A percentile compares a stretch with the other conserved stretches of the same genome.
phyloP scores from a whole-genome alignment of 208 protist genomes.

The Porcisia hertigi region DNA sequence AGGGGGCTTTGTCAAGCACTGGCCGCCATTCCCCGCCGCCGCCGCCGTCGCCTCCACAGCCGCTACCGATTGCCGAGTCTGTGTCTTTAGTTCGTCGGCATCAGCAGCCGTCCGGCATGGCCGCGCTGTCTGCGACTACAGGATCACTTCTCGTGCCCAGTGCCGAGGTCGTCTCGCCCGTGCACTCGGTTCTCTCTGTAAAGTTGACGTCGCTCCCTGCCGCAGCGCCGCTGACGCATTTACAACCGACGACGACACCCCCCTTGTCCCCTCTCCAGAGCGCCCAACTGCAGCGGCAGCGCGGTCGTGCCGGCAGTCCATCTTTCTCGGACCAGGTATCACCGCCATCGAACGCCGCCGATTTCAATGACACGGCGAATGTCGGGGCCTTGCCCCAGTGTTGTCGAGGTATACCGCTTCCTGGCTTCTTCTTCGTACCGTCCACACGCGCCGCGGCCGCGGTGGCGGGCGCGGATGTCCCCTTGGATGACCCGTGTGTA shows the following conservation, averaged over 20 bases:
- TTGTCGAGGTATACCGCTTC: background rate
- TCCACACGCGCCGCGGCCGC: conserved; percentile 14
- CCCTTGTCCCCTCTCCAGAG: background rate
- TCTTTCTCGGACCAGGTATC: background rate
- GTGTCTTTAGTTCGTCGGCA: background rate
- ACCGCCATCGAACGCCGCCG: background rate
- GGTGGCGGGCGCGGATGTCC: background rate
- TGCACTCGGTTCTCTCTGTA: too few species aligned
- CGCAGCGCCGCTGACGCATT: background rate
- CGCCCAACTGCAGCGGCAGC: conserved; percentile 5
- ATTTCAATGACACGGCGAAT: background rate
- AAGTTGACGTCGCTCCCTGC: background rate
- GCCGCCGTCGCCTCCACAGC: background rate
- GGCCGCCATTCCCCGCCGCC: background rate
- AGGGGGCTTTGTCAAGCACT: conserved; percentile 6
- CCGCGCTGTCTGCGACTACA: background rate
- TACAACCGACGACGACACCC: background rate
- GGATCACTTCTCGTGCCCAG: background rate
- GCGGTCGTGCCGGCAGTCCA: background rate
- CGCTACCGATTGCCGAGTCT: background rate
- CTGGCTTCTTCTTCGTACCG: conserved; percentile 21
- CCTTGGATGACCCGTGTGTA: background rate
- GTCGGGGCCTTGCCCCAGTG: background rate
- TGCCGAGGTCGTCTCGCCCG: conserved; percentile 26
- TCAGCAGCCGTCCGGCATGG: background rate